Evolutionary conservation across 2,329 filamentous ascomycete genomes (phyloP).

Genomic region (Periconia sp.): DNA sequence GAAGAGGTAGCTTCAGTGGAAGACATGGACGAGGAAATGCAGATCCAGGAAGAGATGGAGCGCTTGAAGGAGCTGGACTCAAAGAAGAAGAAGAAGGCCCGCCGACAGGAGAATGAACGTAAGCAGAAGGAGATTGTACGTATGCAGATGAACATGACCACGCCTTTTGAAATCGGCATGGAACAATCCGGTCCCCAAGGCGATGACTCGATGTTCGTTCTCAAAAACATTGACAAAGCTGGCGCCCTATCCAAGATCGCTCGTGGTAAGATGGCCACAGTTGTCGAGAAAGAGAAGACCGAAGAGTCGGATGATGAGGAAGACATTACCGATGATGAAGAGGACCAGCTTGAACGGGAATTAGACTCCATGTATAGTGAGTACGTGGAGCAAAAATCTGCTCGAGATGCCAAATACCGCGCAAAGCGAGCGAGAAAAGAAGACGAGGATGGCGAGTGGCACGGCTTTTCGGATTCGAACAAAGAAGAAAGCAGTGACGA

Average conservation of each 20-base stretch:
- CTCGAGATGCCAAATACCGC: conserved; percentile 80
- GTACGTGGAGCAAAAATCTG: conserved; percentile 78
- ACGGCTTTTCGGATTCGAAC: conserved; percentile 73
- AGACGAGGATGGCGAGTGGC: conserved; percentile 77
- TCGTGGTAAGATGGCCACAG: conserved; percentile 75
- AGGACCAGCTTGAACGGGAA: conserved; percentile 79
- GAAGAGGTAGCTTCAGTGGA: conserved; percentile 80
- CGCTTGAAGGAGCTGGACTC: conserved; percentile 77
- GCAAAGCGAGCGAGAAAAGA: conserved; percentile 85
- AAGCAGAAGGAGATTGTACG: conserved; percentile 94
- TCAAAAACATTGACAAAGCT: conserved; percentile 79
- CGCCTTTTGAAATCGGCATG: conserved; percentile 92
- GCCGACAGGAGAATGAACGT: conserved; percentile 84
- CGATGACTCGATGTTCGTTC: conserved; percentile 80
- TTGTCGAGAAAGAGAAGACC: conserved; percentile 56
- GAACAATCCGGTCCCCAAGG: conserved; percentile 80
- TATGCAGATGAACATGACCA: conserved; percentile 96
- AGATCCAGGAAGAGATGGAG: conserved; percentile 85
- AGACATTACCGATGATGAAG: conserved; percentile 72
- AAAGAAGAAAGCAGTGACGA: conserved; percentile 62
- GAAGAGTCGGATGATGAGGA: conserved; percentile 51
- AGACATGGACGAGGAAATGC: conserved; percentile 91
- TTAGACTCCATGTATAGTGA: conserved; percentile 85
- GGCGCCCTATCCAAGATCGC: conserved; percentile 68
- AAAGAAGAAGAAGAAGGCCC: conserved; percentile 77